Percentiles rank a stretch among this genome's conserved stretches.
Conservation (phyloP, 768 basidiomycete genomes). For the Podaxis carcinomalis region DNA sequence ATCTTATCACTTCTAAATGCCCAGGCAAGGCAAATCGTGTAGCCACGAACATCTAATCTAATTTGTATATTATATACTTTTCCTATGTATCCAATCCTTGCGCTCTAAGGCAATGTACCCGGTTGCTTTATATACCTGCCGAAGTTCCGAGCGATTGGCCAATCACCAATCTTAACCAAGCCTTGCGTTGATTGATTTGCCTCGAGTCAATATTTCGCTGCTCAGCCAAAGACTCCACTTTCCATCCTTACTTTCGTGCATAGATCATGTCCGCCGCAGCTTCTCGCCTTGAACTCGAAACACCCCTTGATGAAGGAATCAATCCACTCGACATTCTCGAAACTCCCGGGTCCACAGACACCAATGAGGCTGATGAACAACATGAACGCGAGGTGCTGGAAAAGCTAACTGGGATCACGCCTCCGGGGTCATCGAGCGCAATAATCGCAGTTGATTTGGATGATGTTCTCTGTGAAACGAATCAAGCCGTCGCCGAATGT, state of each 20-base stretch:
- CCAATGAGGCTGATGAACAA: neutral
- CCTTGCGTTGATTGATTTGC: neutral
- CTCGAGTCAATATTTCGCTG: neutral
- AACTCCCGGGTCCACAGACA: neutral
- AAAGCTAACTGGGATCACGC: constrained; percentile 9
- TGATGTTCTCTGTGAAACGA: constrained; percentile 66
- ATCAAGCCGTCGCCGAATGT: constrained; percentile 54
- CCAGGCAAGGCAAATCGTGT: constrained; percentile 3
- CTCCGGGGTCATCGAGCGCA: constrained; percentile 25
- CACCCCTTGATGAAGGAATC: neutral
- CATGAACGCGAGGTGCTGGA: constrained; percentile 15
- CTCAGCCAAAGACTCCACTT: neutral
- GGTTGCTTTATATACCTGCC: neutral
- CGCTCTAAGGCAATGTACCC: neutral
- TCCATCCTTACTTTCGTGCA: neutral
- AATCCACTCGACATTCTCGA: neutral
- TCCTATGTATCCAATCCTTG: neutral
- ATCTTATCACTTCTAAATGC: neutral
- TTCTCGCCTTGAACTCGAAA: constrained; percentile 19
- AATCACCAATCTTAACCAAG: neutral
- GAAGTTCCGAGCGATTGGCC: neutral
- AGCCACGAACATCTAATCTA: neutral
- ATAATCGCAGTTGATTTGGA: constrained; percentile 65
- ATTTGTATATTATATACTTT: neutral
- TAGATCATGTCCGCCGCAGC: constrained; percentile 26